A percentile compares a stretch with the other conserved stretches of the same genome.
These are phyloP conservation scores for Ramichloridium luteum DNA, from an alignment of 2,329 filamentous ascomycete species.

Conservation along the genomic window DNA sequence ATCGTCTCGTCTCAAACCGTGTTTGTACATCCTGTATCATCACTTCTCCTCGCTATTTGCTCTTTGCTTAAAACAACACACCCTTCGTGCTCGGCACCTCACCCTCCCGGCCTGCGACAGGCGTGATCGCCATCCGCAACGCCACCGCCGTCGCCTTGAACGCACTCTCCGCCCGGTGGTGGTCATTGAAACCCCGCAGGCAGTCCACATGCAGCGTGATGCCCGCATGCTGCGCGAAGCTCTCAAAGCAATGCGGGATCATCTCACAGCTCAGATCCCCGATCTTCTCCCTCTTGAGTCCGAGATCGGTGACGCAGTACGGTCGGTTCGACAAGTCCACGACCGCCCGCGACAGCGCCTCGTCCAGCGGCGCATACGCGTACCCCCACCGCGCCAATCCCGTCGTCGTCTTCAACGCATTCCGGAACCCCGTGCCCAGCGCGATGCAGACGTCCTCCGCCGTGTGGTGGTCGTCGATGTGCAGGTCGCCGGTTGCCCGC, in stretches of 20 bases:
- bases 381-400: constrained; percentile 84
- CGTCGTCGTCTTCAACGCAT: constrained; percentile 61
- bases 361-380: constrained; percentile 88
- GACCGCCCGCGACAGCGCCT: constrained; percentile 84
- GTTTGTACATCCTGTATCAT: too few species aligned
- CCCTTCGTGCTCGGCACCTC: constrained; percentile 96
- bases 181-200: constrained; percentile 81
- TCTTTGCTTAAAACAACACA: constrained; percentile 55
- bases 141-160: constrained; percentile 95
- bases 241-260: constrained; percentile 90
- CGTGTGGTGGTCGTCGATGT: constrained; percentile 98
- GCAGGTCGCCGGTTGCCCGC: constrained; percentile 74
- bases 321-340: constrained; percentile 91
- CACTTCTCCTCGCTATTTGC: too few species aligned
- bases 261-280: constrained; percentile 91
- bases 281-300: constrained; percentile 81
- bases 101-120: constrained; percentile 68
- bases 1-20: too few species aligned
- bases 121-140: constrained; percentile 60
- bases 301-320: constrained; percentile 70
- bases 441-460: constrained; percentile 92
- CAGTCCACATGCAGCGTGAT: constrained; percentile 95
- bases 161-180: constrained; percentile 89
- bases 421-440: constrained; percentile 70
- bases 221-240: constrained; percentile 80